Conservation (phyloP, 2,329 filamentous ascomycete species). For the Ilyonectria destructans region DNA sequence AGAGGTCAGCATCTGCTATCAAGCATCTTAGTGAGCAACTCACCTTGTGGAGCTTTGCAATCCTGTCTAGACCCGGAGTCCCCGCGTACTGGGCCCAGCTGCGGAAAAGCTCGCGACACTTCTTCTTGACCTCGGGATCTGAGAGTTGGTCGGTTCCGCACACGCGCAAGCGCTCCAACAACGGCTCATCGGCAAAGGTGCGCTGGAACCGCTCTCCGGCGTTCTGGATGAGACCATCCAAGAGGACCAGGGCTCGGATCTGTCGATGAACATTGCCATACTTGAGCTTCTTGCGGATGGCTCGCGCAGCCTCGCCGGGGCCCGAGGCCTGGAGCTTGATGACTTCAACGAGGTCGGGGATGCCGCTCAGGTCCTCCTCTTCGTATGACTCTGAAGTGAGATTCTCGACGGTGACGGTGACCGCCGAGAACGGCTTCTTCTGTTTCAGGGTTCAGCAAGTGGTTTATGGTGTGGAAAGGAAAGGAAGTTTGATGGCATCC, state of each 20-base stretch:
- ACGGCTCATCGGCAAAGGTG: slow-evolving; percentile 89
- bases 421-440: slow-evolving; percentile 89
- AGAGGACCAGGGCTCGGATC: slow-evolving; percentile 87
- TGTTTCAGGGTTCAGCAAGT: slow-evolving; percentile 30
- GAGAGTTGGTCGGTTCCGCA: slow-evolving; percentile 89
- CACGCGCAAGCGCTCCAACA: slow-evolving; percentile 91
- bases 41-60: slow-evolving; percentile 84
- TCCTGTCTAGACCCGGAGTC: slow-evolving; percentile 83
- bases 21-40: slow-evolving; percentile 19
- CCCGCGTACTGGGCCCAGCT: slow-evolving; percentile 92
- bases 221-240: slow-evolving; percentile 96
- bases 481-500: not conserved
- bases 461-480: not conserved
- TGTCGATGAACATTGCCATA: slow-evolving; percentile 97
- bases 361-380: slow-evolving; percentile 91
- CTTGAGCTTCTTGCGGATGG: slow-evolving; percentile 98
- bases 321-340: slow-evolving; percentile 91
- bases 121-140: slow-evolving; percentile 88
- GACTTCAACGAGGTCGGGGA: slow-evolving; percentile 94
- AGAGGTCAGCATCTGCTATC: slow-evolving; percentile 23
- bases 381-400: slow-evolving; percentile 92
- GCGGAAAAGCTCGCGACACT: slow-evolving; percentile 89
- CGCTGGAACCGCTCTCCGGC: slow-evolving; percentile 90
- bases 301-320: slow-evolving; percentile 90
- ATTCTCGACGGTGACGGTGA: slow-evolving; percentile 93